A percentile compares a stretch with the other conserved stretches of the same genome.
phyloP scores from a whole-genome alignment of 768 basidiomycete genomes.

The Termitomyces sp. region DNA sequence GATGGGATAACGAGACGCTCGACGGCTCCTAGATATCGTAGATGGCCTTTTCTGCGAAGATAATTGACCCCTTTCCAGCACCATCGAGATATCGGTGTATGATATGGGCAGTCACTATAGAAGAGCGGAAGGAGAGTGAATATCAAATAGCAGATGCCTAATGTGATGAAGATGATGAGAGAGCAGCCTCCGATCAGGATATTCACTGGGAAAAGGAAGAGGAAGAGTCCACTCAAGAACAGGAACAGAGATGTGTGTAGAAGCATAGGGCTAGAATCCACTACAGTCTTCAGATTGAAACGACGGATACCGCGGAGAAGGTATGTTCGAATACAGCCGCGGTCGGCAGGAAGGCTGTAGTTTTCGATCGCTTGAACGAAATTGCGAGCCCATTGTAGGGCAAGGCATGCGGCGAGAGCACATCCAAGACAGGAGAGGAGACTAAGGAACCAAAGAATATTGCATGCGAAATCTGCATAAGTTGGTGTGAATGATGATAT shows the following conservation, averaged over 20 bases:
- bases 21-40: background rate
- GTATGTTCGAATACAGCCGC: constrained; percentile 8
- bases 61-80: background rate
- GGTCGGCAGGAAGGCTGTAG: background rate
- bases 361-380: constrained; percentile 5
- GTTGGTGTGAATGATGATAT: constrained; percentile 7
- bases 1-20: background rate
- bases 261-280: background rate
- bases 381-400: constrained; percentile 12
- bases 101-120: background rate
- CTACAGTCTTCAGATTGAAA: background rate
- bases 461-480: constrained; percentile 15
- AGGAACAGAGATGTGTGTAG: background rate
- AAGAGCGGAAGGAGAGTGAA: background rate
- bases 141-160: background rate
- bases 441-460: constrained; percentile 23
- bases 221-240: background rate
- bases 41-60: background rate
- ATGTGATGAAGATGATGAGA: background rate
- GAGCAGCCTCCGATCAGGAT: background rate
- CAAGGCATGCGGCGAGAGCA: constrained; percentile 25
- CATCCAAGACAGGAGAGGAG: constrained; percentile 21
- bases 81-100: background rate
- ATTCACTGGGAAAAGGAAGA: background rate
- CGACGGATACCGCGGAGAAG: background rate